Evolutionary conservation across 306 rosid species (phyloP).

Genomic region (Elaeagnus macrophylla): DNA sequence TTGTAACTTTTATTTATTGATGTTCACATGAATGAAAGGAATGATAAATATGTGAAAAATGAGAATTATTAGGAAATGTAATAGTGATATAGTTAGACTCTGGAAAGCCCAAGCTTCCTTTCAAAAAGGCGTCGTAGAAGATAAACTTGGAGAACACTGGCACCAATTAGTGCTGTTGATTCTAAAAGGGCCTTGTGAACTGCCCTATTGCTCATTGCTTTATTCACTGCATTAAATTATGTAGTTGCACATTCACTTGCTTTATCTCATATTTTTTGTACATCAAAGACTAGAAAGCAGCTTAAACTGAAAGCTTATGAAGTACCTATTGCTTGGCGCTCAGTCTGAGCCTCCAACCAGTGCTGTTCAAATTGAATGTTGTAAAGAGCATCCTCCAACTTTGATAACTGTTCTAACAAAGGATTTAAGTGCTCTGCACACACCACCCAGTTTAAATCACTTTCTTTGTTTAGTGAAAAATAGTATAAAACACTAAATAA

Average conservation of each 20-base stretch:
- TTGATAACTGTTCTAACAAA: constrained; percentile 38
- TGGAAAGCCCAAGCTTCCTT: constrained; percentile 30
- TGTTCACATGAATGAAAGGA: not conserved
- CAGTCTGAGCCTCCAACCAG: not conserved
- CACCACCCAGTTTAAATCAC: constrained; percentile 1
- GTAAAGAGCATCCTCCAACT: constrained; percentile 56
- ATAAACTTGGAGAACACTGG: constrained; percentile 56
- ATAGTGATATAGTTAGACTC: constrained; percentile 20
- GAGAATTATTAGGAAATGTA: no score
- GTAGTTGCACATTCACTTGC: no score
- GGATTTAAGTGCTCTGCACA: constrained; percentile 47
- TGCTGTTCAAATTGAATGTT: constrained; percentile 52
- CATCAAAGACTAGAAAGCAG: no score
- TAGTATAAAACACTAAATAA: no score
- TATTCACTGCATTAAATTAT: constrained; percentile 29
- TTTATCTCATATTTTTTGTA: no score
- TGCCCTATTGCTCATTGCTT: constrained; percentile 51
- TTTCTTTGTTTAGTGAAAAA: no score
- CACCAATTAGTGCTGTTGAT: constrained; percentile 50
- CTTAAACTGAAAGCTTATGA: no score
- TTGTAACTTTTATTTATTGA: not conserved
- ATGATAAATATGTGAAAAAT: no score
- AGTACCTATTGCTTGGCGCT: no score
- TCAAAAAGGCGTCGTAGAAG: constrained; percentile 58
- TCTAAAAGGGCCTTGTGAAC: constrained; percentile 57